Base-by-base conservation (phyloP, 345 rosid genomes). In the Draba incana region DNA sequence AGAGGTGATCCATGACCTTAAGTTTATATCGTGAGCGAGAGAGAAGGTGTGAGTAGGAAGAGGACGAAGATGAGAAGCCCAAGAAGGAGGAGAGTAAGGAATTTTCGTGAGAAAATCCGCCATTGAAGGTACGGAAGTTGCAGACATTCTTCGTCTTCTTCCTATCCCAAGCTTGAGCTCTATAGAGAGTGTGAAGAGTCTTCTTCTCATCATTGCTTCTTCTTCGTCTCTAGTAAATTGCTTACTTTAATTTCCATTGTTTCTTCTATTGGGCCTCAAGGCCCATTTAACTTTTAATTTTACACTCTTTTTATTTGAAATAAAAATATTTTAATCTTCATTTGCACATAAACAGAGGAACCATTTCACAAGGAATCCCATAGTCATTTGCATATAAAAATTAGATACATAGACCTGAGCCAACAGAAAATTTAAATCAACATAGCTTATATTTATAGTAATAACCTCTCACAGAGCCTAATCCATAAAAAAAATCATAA, bases 41-140 rank as follows among this genome's bases (percentile, higher is more conserved):
- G 96, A 89, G 85, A 85, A 62, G 67, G 69, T 69, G 63, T 84
- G 81, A 2, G 88, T 74, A 46, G 96, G 92, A 24, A 83, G 33
- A 4, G 84, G 89, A 45, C 35, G 74, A 75, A 89, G 92, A 76
- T 78, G 84, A 38, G 89, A 80, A n/a, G 88, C 92, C 96, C 96
- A 85, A 1, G 88, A 57, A 54, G 96, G 89, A 47, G 92, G 83
- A 56, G 80, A 15, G 71, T 84, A 89, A 6, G 90, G n/a, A n/a
- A 77, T 46, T 72, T 64, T 79, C 15, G 79, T 58, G 12, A 89
- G 87, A 77, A 89, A 89, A 1, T 79, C 79, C 62, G 79, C 75
- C 79, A 69, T 69, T 30, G 77, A 41, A 49, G 77, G 65, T 55
- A 64, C 59, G 3, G 78, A 53, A 33, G 78, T 67, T 52, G 78